Percentiles rank a stretch among this genome's conserved stretches.
Conservation (phyloP, 257 asterid genomes). For the Parsonsia alboflavescens region DNA sequence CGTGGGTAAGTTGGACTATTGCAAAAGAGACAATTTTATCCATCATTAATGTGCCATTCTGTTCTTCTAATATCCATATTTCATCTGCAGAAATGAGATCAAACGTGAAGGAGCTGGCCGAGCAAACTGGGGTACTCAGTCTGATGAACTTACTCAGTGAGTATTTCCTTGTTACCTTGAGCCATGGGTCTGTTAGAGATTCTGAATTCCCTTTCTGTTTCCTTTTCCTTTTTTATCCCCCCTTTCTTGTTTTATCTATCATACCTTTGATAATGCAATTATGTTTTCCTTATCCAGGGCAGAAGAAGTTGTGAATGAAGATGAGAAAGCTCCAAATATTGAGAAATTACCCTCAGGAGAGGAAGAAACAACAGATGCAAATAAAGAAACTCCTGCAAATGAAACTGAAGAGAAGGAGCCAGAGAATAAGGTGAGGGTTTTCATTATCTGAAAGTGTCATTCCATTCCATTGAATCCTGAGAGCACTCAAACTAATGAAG, state of each 20-base stretch:
- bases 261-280: not conserved
- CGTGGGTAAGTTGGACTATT: slow-evolving; percentile 48
- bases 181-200: not conserved
- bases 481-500: no score
- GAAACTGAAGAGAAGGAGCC: slow-evolving; percentile 68
- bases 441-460: not conserved
- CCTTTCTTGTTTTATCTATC: no score
- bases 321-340: slow-evolving; percentile 40
- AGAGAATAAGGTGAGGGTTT: slow-evolving; percentile 57
- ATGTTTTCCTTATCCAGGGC: slow-evolving; percentile 31
- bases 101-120: slow-evolving; percentile 78
- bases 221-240: no score
- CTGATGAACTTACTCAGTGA: slow-evolving; percentile 66
- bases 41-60: not conserved
- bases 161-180: slow-evolving; percentile 29
- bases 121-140: slow-evolving; percentile 80
- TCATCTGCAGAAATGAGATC: slow-evolving; percentile 44
- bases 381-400: slow-evolving; percentile 41
- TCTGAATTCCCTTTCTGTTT: not conserved
- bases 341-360: slow-evolving; percentile 45
- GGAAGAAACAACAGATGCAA: slow-evolving; percentile 45
- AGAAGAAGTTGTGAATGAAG: slow-evolving; percentile 54
- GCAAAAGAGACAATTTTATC: not conserved
- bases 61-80: not conserved
- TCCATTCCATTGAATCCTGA: not conserved